Evolutionary conservation across 192 early-diverging fungal genomes (phyloP).

Genomic region (Lobosporangium transversale): DNA sequence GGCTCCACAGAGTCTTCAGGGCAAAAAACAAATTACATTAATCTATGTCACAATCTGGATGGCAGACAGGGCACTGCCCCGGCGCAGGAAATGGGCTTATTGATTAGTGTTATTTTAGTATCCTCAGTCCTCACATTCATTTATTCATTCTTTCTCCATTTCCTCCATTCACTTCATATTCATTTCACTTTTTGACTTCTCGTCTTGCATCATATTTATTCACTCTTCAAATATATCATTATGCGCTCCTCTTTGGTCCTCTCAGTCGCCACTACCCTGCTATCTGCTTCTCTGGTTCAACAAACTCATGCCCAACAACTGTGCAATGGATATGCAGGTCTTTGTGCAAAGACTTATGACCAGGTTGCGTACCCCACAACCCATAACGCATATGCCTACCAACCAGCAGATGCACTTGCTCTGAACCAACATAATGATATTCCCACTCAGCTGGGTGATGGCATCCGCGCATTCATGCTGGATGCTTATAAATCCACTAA

Average conservation of each 20-base stretch:
- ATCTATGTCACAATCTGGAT: too few species aligned
- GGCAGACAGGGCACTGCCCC: too few species aligned
- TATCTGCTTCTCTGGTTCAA: slow-evolving; percentile 5
- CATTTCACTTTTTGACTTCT: slow-evolving; percentile 9
- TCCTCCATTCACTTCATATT: not conserved
- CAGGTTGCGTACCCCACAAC: slow-evolving; percentile 73
- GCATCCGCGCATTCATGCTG: slow-evolving; percentile 79
- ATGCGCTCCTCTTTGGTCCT: slow-evolving; percentile 40
- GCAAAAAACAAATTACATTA: too few species aligned
- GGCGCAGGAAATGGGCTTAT: too few species aligned
- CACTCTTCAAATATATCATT: not conserved
- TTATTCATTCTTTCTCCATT: not conserved
- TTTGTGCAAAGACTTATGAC: slow-evolving; percentile 72
- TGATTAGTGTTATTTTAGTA: too few species aligned
- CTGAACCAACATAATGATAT: slow-evolving; percentile 77
- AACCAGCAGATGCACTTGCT: slow-evolving; percentile 62
- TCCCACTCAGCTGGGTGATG: slow-evolving; percentile 72
- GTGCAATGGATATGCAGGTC: slow-evolving; percentile 76
- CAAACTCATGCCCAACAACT: slow-evolving; percentile 14
- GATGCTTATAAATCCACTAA: slow-evolving; percentile 57
- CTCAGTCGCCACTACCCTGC: slow-evolving; percentile 15
- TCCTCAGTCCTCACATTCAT: not conserved
- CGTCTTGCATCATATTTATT: not conserved
- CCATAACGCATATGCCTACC: slow-evolving; percentile 76
- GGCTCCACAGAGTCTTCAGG: too few species aligned